Base-by-base conservation (phyloP, 176 grass and related monocot species). In the Phoenix roebelenii region DNA sequence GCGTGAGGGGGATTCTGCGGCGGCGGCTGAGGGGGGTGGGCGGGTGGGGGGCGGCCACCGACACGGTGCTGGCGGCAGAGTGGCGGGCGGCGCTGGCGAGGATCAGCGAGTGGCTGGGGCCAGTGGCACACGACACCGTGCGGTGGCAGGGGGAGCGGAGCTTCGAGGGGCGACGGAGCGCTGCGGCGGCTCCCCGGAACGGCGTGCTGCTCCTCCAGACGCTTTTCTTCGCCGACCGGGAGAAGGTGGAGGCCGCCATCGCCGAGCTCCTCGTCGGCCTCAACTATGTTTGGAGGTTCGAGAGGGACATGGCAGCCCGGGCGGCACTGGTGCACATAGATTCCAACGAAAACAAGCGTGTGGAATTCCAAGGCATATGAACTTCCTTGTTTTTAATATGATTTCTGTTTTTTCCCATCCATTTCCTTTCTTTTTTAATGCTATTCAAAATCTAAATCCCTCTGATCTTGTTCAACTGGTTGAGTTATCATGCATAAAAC, bases 221-320 rank as follows among this genome's bases (percentile, higher is more conserved):
- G 22, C 79, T 96, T 77, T 81, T 90, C 65, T 82, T 88, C 12
- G 86, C 87, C 0, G 61, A 82, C 22, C 54, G 72, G 25, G 78
- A 80, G 29, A 90, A 80, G 80, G 83, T 90, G 49, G 87, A 96
- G 61, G 75, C 78, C 0, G 92, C 92, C 28, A 68, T 90, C 28
- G 72, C 74, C 4, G 92, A 96, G 80, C 74, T 96, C 15, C 82
- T 96, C 9, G 87, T 96, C 0, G 92, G 86, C 0, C 76, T 90
- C 17, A 96, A 96, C 67, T 96, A 88, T 71, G 61, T 96, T 6
- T 96, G 87, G 80, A 71, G 87, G 3, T 90, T 90, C 29, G 77
- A 96, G 19, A 85, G 60, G 55, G 91, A 96, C 83, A 87, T 90
- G 82, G 71, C 54, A 69, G 63, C 60, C 50, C 80, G 72, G 7